A percentile compares a stretch with the other conserved stretches of the same genome.
Evolutionary conservation across 2,329 filamentous ascomycete genomes (phyloP).

Genomic region (Fusarium illudens): DNA sequence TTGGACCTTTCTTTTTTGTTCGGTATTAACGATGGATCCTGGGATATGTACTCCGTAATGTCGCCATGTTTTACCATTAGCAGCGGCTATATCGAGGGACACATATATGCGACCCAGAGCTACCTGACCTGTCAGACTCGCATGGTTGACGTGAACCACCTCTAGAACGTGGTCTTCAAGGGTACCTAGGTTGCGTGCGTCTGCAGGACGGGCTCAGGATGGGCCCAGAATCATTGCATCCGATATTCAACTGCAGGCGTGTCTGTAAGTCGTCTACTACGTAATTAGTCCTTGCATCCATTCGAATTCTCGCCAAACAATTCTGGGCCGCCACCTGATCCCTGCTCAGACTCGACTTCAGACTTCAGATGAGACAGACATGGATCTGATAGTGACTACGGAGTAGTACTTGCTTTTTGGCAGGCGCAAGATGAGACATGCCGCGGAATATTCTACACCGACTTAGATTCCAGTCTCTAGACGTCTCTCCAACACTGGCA

Average conservation of each 20-base stretch:
- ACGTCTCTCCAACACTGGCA: not conserved
- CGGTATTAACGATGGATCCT: not conserved
- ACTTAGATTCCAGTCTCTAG: not conserved
- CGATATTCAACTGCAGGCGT: too few species aligned
- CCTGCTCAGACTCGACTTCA: not conserved
- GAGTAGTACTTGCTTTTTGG: not conserved
- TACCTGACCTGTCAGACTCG: not conserved
- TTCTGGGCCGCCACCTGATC: not conserved
- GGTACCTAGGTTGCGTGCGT: not conserved
- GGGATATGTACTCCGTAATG: not conserved
- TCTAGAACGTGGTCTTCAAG: not conserved
- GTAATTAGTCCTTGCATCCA: not conserved
- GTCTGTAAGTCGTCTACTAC: not conserved
- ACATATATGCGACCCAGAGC: not conserved
- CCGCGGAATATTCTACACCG: not conserved
- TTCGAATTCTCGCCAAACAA: not conserved
- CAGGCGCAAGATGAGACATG: not conserved
- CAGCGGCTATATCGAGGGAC: not conserved
- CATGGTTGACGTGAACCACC: not conserved
- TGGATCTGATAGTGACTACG: not conserved
- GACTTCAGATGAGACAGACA: slow-evolving; percentile 1
- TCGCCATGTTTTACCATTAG: not conserved
- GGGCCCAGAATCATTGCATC: not conserved
- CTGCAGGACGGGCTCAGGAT: not conserved
- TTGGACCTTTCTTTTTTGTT: not conserved